These are phyloP conservation scores for Globisporangium carolinianum DNA, from an alignment of 352 stramenopile species.

Conservation along the genomic window DNA sequence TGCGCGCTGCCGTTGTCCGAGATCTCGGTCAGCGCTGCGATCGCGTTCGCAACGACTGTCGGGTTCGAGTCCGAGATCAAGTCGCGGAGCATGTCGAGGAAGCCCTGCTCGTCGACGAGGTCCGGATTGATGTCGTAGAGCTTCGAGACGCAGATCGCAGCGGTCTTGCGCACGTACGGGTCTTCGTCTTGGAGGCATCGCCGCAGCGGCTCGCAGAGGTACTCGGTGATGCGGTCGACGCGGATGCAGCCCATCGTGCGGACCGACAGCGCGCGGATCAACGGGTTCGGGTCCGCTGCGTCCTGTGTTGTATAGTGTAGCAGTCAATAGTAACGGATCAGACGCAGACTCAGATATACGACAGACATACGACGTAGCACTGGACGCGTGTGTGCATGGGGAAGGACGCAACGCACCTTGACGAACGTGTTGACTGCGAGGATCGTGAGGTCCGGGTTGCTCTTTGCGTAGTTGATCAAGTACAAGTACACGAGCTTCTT, in stretches of 20 bases:
- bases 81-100: conserved; percentile 95
- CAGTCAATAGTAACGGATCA: neutral
- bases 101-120: conserved; percentile 95
- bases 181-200: conserved; percentile 93
- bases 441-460: conserved; percentile 98
- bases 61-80: conserved; percentile 98
- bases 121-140: conserved; percentile 99
- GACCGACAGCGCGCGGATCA: conserved; percentile 96
- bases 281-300: conserved; percentile 86
- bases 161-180: conserved; percentile 99
- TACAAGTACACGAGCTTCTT: conserved; percentile 99
- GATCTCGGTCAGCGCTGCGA: conserved; percentile 97
- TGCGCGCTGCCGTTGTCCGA: conserved; percentile 90
- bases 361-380: neutral
- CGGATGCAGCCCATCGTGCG: conserved; percentile 99
- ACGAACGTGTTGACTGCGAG: conserved; percentile 99
- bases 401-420: conserved; percentile 23
- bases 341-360: neutral
- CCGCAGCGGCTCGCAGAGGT: conserved; percentile 95
- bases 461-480: conserved; percentile 99
- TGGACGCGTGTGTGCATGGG: neutral
- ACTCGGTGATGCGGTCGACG: conserved; percentile 98
- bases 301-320: conserved; percentile 20
- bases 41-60: conserved; percentile 98
- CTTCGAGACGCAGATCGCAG: conserved; percentile 98